phyloP scores from a whole-genome alignment of 805 yeast genomes.

The Barnettozyma vustinii region DNA sequence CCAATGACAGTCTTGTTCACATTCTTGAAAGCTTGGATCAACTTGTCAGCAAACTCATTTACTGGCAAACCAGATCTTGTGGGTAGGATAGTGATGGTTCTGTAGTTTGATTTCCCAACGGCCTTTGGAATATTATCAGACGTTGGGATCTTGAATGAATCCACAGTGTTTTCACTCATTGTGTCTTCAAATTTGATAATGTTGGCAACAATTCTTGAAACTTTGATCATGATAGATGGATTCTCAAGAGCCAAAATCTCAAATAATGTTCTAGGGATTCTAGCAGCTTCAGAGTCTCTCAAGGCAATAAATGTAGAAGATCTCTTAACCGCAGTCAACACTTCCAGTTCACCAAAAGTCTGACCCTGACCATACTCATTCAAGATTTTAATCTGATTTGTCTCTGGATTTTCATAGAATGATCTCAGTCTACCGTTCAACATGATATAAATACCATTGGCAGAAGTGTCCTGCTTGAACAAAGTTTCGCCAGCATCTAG shows the following conservation, averaged over 20 bases:
- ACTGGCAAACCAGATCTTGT: constrained; percentile 80
- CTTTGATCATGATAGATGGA: constrained; percentile 88
- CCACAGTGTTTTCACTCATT: constrained; percentile 12
- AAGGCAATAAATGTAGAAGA: constrained; percentile 73
- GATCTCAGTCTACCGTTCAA: constrained; percentile 84
- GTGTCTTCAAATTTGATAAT: constrained; percentile 27
- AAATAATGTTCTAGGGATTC: constrained; percentile 86
- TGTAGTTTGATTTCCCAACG: constrained; percentile 43
- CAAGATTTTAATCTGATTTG: constrained; percentile 30
- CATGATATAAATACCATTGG: constrained; percentile 88
- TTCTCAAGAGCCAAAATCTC: constrained; percentile 78
- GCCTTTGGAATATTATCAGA: constrained; percentile 12
- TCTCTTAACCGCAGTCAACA: constrained; percentile 72
- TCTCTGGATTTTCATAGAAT: constrained; percentile 23
- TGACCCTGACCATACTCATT: constrained; percentile 93
- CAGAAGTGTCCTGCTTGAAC: constrained; percentile 76
- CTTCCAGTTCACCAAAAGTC: constrained; percentile 93
- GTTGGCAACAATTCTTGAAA: constrained; percentile 79
- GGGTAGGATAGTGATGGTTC: constrained; percentile 84
- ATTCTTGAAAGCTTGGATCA: constrained; percentile 64
- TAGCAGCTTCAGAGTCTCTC: constrained; percentile 88
- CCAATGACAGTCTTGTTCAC: constrained; percentile 72
- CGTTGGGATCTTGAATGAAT: constrained; percentile 27
- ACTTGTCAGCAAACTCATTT: constrained; percentile 69
- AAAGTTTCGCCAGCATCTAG: constrained; percentile 79